phyloP scores from a whole-genome alignment of 2,329 filamentous ascomycete species.

The Colletotrichum euphorbiae region DNA sequence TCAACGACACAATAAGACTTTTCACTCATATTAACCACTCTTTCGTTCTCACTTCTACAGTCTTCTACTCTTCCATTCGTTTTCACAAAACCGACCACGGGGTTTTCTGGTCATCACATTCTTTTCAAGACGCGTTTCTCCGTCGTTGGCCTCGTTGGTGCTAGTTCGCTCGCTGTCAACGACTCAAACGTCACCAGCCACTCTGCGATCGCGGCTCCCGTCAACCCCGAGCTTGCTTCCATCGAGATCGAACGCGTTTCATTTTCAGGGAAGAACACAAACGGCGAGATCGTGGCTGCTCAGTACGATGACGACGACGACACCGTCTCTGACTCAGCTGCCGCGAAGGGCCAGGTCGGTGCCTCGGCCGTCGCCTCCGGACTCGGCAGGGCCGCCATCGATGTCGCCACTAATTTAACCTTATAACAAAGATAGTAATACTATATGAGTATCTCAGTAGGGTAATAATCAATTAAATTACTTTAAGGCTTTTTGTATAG shows the following conservation, averaged over 20 bases:
- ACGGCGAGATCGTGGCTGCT: background rate
- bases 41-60: background rate
- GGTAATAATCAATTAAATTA: no score
- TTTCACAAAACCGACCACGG: background rate
- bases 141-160: background rate
- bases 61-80: background rate
- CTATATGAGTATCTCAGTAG: no score
- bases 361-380: background rate
- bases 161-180: conserved; percentile 23
- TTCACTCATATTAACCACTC: no score
- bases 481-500: no score
- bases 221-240: conserved; percentile 14
- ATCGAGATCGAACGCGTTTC: conserved; percentile 3
- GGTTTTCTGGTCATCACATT: background rate
- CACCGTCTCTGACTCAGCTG: background rate
- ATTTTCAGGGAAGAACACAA: conserved; percentile 1
- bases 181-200: background rate
- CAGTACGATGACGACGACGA: no score
- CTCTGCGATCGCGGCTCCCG: background rate
- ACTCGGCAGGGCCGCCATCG: conserved; percentile 1
- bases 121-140: conserved; percentile 24
- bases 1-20: no score
- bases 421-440: no score
- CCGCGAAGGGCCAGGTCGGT: background rate
- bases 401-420: no score